Conservation (phyloP, 495 filamentous ascomycete genomes). For the Lepraria neglecta region DNA sequence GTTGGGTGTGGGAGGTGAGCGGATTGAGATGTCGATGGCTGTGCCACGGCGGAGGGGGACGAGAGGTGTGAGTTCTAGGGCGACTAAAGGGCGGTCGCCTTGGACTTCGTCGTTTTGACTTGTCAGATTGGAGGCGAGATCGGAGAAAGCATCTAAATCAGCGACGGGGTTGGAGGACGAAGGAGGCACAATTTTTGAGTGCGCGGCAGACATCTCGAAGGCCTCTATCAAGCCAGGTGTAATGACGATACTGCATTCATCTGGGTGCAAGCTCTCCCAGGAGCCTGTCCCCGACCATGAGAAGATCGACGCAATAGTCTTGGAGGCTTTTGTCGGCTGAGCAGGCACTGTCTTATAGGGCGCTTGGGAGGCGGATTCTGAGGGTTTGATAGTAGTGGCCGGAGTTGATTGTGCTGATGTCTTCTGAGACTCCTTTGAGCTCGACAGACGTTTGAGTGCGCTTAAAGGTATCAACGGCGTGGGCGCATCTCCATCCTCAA, state of each 20-base stretch:
- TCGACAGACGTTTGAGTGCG: conserved; percentile 15
- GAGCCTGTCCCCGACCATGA: conserved; percentile 74
- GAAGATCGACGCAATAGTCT: conserved; percentile 70
- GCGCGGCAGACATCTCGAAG: conserved; percentile 54
- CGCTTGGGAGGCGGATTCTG: conserved; percentile 69
- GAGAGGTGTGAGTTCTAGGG: conserved; percentile 77
- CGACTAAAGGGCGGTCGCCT: conserved; percentile 58
- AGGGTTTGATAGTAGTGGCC: conserved; percentile 57
- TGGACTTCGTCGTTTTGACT: conserved; percentile 37
- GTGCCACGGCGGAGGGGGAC: conserved; percentile 84
- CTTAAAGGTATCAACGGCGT: conserved; percentile 34
- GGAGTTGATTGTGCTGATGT: conserved; percentile 41
- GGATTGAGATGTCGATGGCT: conserved; percentile 87
- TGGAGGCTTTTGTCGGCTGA: conserved; percentile 51
- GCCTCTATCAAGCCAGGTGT: conserved; percentile 83
- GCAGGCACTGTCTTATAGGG: conserved; percentile 52
- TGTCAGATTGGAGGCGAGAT: conserved; percentile 33
- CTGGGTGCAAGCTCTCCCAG: conserved; percentile 73
- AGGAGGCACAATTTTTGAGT: conserved; percentile 31
- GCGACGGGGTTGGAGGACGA: conserved; percentile 23
- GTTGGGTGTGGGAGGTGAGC: conserved; percentile 66
- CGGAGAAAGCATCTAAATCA: conserved; percentile 23
- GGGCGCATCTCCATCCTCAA: conserved; percentile 44
- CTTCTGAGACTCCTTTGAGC: conserved; percentile 33
- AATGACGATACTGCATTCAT: conserved; percentile 72